Evolutionary conservation across 106 monocot species (phyloP).

Genomic region (Gastrodia elata): DNA sequence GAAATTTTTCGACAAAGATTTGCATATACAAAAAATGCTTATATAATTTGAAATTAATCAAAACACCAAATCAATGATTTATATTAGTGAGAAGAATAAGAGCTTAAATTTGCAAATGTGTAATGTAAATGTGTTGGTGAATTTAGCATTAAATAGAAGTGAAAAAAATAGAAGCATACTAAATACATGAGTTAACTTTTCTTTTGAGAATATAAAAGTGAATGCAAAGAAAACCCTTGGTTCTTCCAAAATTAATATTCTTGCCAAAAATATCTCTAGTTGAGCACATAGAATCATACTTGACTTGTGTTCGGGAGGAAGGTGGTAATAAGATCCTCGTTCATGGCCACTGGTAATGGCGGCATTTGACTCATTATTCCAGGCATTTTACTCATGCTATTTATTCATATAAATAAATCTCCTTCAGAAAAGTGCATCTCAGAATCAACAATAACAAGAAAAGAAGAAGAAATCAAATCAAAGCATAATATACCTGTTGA

Average conservation of each 20-base stretch:
- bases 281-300: constrained; percentile 10
- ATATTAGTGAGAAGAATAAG: not conserved
- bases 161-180: too few relatives aligned
- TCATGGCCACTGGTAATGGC: constrained; percentile 27
- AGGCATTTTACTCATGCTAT: constrained; percentile 49
- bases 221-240: not conserved
- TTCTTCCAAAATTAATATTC: not conserved
- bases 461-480: not conserved
- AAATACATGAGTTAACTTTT: too few relatives aligned
- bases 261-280: not conserved
- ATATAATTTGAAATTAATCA: not conserved
- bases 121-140: not conserved
- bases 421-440: not conserved
- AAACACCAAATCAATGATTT: not conserved
- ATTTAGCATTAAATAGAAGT: too few relatives aligned
- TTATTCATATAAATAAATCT: constrained; percentile 1
- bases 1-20: not conserved
- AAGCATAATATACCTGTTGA: constrained; percentile 27
- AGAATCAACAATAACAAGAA: not conserved
- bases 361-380: constrained; percentile 58
- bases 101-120: not conserved
- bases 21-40: not conserved
- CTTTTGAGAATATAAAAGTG: not conserved
- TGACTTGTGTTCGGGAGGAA: constrained; percentile 24
- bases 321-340: constrained; percentile 29